Percentiles rank a stretch among this genome's conserved stretches.
These are phyloP conservation scores for Boechera retrofracta DNA, from an alignment of 345 rosid genomes.

Conservation along the genomic window DNA sequence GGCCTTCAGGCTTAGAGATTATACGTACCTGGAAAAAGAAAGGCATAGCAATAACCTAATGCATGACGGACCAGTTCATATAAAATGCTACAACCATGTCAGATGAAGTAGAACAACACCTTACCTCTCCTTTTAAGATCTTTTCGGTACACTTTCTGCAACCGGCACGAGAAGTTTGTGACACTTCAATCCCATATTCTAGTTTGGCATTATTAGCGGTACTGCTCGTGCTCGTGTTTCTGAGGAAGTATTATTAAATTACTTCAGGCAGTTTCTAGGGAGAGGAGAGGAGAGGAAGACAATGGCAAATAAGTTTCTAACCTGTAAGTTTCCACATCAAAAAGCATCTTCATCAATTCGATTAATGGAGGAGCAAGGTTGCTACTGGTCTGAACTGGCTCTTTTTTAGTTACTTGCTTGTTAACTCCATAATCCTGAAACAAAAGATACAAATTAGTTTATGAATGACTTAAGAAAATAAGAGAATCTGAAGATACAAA, in stretches of 20 bases:
- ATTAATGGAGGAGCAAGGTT: constrained; percentile 66
- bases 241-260: constrained; percentile 47
- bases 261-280: constrained; percentile 23
- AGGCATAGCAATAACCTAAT: constrained; percentile 7
- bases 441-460: constrained; percentile 10
- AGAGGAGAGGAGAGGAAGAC: constrained; percentile 12
- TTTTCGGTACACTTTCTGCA: constrained; percentile 74
- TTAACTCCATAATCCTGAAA: constrained; percentile 91
- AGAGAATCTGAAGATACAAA: constrained; percentile 6
- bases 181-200: constrained; percentile 75
- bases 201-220: constrained; percentile 23
- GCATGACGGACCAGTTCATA: constrained; percentile 22
- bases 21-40: constrained; percentile 66
- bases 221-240: constrained; percentile 36
- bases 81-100: neutral
- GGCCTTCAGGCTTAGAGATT: constrained; percentile 73
- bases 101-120: constrained; percentile 39
- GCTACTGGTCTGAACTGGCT: constrained; percentile 54
- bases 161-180: constrained; percentile 80
- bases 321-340: constrained; percentile 94
- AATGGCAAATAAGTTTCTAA: constrained; percentile 29
- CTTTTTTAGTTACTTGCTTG: constrained; percentile 59
- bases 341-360: constrained; percentile 89
- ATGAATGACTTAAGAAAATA: constrained; percentile 8
- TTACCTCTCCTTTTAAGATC: constrained; percentile 89